Evolutionary conservation across 2,329 filamentous ascomycete genomes (phyloP).

Genomic region (Trichoderma koningii): DNA sequence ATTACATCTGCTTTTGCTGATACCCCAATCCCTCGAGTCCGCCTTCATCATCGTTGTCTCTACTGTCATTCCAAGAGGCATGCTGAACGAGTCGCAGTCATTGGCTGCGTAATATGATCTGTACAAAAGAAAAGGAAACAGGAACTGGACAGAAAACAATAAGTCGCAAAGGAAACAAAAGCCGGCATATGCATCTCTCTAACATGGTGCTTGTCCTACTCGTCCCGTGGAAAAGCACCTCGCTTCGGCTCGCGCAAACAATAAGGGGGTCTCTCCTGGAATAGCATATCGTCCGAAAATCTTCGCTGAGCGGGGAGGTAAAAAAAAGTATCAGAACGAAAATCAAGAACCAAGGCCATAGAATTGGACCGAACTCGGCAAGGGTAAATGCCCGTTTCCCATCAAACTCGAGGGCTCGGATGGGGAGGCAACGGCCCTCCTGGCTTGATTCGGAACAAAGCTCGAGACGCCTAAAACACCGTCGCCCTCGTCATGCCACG

Average conservation of each 20-base stretch:
- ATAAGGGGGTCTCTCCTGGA: conserved; percentile 14
- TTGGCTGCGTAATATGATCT: conserved; percentile 40
- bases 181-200: conserved; percentile 30
- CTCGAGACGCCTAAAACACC: conserved; percentile 40
- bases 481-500: conserved; percentile 30
- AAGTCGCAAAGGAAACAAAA: conserved; percentile 22
- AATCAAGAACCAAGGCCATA: conserved; percentile 19
- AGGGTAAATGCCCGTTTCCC: conserved; percentile 27
- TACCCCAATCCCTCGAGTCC: conserved; percentile 28
- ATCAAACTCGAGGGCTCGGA: conserved; percentile 26
- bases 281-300: conserved; percentile 22
- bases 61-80: conserved; percentile 31
- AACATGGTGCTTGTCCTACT: conserved; percentile 19
- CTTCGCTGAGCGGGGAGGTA: conserved; percentile 19
- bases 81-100: conserved; percentile 33
- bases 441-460: conserved; percentile 35
- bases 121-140: conserved; percentile 35
- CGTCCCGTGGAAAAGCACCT: background rate
- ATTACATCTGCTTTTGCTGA: conserved; percentile 38
- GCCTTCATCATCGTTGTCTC: conserved; percentile 21
- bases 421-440: conserved; percentile 26
- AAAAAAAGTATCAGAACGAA: conserved; percentile 26
- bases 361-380: conserved; percentile 30
- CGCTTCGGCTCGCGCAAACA: background rate
- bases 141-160: background rate